A percentile compares a stretch with the other conserved stretches of the same genome.
phyloP scores from a whole-genome alignment of 345 rosid species.

The Eutrema heterophyllum region DNA sequence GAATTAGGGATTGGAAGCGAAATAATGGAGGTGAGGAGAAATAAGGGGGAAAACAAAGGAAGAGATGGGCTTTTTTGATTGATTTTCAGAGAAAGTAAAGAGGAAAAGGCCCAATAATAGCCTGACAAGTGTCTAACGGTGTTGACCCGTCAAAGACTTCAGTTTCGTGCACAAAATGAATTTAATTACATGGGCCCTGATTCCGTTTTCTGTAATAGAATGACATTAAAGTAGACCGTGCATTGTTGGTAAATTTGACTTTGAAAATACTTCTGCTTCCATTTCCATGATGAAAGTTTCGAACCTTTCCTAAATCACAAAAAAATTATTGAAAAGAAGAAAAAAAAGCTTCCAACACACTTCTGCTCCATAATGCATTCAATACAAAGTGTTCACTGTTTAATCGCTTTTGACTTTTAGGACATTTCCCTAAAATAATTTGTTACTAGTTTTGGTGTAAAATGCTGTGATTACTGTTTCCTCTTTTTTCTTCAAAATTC shows the following conservation, averaged over 20 bases:
- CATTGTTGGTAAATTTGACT: conserved; percentile 2
- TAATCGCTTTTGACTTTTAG: background rate
- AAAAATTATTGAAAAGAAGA: too few species aligned
- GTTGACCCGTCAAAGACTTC: conserved; percentile 21
- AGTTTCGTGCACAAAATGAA: background rate
- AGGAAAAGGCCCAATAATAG: background rate
- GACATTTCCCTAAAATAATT: too few species aligned
- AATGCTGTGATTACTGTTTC: background rate
- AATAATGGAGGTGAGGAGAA: conserved; percentile 4
- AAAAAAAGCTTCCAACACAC: background rate
- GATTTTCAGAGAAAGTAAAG: background rate
- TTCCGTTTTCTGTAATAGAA: background rate
- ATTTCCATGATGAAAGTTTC: background rate
- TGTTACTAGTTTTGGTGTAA: too few species aligned
- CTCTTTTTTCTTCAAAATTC: too few species aligned
- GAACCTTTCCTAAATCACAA: background rate
- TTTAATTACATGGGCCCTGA: background rate
- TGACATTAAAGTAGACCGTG: background rate
- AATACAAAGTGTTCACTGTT: background rate
- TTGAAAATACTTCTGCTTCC: background rate
- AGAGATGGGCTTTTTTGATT: conserved; percentile 19
- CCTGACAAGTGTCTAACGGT: conserved; percentile 15
- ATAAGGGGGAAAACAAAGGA: background rate
- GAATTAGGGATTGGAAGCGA: conserved; percentile 21
- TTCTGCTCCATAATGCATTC: background rate